These are phyloP conservation scores for Gossypium stocksii DNA, from an alignment of 345 rosid genomes.

Conservation along the genomic window DNA sequence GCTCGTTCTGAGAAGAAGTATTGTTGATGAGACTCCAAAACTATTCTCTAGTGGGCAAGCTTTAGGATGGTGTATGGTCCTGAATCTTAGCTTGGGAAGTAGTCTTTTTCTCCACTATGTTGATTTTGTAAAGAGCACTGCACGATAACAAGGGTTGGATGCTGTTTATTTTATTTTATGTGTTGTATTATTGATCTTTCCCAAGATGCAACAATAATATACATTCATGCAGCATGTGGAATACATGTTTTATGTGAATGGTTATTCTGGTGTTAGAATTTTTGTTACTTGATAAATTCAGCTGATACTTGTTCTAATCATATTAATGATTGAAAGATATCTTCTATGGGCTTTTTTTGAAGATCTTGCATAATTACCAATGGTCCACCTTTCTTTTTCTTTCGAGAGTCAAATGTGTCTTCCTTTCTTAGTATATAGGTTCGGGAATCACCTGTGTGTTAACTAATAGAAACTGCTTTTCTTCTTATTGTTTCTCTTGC, in stretches of 20 bases:
- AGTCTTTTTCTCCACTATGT: background rate
- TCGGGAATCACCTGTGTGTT: background rate
- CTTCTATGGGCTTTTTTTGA: background rate
- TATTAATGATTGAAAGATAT: background rate
- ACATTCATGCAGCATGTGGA: background rate
- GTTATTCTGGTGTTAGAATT: background rate
- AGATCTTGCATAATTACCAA: background rate
- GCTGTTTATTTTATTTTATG: background rate
- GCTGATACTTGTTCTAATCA: background rate
- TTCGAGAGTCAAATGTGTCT: too few relatives aligned
- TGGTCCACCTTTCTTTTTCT: too few relatives aligned
- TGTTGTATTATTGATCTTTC: background rate
- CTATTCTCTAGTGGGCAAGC: background rate
- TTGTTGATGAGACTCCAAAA: background rate
- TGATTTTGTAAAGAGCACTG: background rate
- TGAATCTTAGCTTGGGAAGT: background rate
- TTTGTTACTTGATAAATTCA: background rate
- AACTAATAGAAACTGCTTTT: background rate
- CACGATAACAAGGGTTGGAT: background rate
- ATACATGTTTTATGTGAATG: background rate
- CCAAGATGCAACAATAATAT: background rate
- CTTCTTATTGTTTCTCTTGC: background rate
- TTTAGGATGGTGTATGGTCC: background rate
- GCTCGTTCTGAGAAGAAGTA: background rate
- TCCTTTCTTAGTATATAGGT: background rate